A percentile compares a stretch with the other conserved stretches of the same genome.
Conservation (phyloP, 345 rosid genomes). For the Salix koriyanagi region DNA sequence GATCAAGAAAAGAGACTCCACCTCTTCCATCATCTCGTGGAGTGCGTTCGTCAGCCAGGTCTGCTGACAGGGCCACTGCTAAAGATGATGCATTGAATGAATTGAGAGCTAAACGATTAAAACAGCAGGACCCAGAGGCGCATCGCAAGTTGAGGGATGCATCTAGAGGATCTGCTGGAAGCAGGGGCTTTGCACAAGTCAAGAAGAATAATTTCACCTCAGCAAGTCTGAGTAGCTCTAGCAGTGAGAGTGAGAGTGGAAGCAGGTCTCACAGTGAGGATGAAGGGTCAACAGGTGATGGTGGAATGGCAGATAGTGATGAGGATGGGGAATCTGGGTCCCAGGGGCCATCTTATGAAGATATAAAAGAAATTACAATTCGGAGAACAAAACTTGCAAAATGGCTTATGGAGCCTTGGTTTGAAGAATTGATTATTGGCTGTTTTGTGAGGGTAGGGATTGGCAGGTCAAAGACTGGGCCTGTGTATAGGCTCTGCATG, state of each 20-base stretch:
- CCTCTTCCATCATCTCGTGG: slow-evolving; percentile 60
- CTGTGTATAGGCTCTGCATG: slow-evolving; percentile 83
- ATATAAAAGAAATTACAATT: slow-evolving; percentile 75
- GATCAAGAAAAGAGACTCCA: slow-evolving; percentile 59
- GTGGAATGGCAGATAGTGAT: slow-evolving; percentile 87
- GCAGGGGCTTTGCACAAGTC: slow-evolving; percentile 57
- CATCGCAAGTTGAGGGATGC: slow-evolving; percentile 75
- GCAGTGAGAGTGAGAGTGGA: slow-evolving; percentile 84
- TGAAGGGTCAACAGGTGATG: slow-evolving; percentile 79
- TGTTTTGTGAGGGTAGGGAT: slow-evolving; percentile 96
- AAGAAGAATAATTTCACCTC: slow-evolving; percentile 58
- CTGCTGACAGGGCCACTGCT: slow-evolving; percentile 92
- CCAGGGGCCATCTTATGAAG: slow-evolving; percentile 62
- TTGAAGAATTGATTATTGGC: slow-evolving; percentile 90
- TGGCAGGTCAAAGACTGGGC: slow-evolving; percentile 70
- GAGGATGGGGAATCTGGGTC: slow-evolving; percentile 71
- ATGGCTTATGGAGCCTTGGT: slow-evolving; percentile 99
- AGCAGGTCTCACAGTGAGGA: slow-evolving; percentile 83
- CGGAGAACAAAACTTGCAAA: slow-evolving; percentile 87
- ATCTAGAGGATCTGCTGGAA: slow-evolving; percentile 58
- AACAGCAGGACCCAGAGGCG: slow-evolving; percentile 92
- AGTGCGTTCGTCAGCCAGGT: slow-evolving; percentile 80
- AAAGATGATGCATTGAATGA: slow-evolving; percentile 89
- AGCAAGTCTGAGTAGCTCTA: slow-evolving; percentile 71
- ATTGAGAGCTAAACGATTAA: slow-evolving; percentile 80